These are phyloP conservation scores for Clitocybe nebularis DNA, from an alignment of 1,284 basidiomycete species.

Conservation along the genomic window DNA sequence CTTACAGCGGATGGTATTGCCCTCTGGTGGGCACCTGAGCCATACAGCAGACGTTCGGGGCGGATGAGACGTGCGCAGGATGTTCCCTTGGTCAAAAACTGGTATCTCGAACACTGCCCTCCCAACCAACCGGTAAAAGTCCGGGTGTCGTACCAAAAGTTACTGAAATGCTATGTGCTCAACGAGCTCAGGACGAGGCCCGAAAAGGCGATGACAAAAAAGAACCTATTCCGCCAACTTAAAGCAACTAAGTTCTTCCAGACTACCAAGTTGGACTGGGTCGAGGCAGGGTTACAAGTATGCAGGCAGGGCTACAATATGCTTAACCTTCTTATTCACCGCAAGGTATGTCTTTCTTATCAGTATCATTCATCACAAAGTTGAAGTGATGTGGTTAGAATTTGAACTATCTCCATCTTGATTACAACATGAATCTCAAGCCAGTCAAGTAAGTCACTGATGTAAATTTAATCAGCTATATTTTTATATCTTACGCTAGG, in stretches of 20 bases:
- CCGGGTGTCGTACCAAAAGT: constrained; percentile 98
- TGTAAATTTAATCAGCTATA: constrained; percentile 5
- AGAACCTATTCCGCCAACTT: constrained; percentile 92
- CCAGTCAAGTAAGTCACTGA: constrained; percentile 75
- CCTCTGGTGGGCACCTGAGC: constrained; percentile 98
- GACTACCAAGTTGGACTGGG: constrained; percentile 97
- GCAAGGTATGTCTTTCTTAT: constrained; percentile 67
- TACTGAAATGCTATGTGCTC: constrained; percentile 93
- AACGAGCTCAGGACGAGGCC: constrained; percentile 88
- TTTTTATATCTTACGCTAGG: constrained; percentile 39
- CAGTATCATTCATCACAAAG: neutral
- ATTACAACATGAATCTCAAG: constrained; percentile 95
- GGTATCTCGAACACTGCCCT: constrained; percentile 98
- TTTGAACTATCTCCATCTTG: constrained; percentile 90
- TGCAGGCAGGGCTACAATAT: constrained; percentile 99
- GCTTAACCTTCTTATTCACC: constrained; percentile 97
- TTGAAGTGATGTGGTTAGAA: constrained; percentile 49
- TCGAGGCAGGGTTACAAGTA: constrained; percentile 98
- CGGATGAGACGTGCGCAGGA: constrained; percentile 94
- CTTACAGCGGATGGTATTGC: constrained; percentile 96
- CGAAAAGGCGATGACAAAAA: constrained; percentile 97
- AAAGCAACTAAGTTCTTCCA: constrained; percentile 99
- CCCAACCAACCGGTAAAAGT: constrained; percentile 97
- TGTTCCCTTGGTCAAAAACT: constrained; percentile 93
- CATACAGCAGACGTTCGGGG: constrained; percentile 91